phyloP scores from a whole-genome alignment of 768 basidiomycete genomes.

The Xerocomellus chrysenteron region DNA sequence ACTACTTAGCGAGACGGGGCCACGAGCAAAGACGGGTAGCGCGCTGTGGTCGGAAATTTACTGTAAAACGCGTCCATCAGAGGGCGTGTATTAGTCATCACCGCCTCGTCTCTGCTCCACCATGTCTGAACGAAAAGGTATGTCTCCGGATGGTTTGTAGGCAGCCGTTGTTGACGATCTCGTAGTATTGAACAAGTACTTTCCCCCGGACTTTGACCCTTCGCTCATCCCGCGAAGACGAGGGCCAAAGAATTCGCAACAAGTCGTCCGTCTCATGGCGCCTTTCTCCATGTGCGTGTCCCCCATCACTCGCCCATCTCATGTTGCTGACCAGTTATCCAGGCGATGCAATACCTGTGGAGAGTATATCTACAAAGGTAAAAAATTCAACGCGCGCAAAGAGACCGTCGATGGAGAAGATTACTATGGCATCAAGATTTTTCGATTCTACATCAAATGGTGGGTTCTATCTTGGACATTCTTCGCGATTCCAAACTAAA shows the following conservation, averaged over 20 bases:
- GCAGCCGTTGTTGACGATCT: slow-evolving; percentile 7
- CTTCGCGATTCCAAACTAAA: slow-evolving; percentile 12
- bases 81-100: slow-evolving; percentile 32
- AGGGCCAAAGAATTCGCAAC: slow-evolving; percentile 90
- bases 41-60: slow-evolving; percentile 32
- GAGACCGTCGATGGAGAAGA: slow-evolving; percentile 98
- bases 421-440: slow-evolving; percentile 98
- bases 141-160: neutral
- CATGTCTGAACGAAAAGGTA: slow-evolving; percentile 87
- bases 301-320: neutral
- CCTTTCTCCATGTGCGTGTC: slow-evolving; percentile 90
- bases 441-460: slow-evolving; percentile 93
- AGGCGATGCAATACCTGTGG: slow-evolving; percentile 96
- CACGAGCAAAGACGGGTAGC: slow-evolving; percentile 20
- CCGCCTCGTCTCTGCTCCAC: slow-evolving; percentile 9
- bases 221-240: slow-evolving; percentile 91
- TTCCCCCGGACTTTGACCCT: slow-evolving; percentile 98
- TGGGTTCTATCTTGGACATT: slow-evolving; percentile 32
- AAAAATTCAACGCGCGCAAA: slow-evolving; percentile 99
- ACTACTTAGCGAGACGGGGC: neutral
- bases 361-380: slow-evolving; percentile 99
- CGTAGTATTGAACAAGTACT: slow-evolving; percentile 89
- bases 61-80: slow-evolving; percentile 24
- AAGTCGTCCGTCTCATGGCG: slow-evolving; percentile 98
- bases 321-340: slow-evolving; percentile 6